Conservation (phyloP, 2,329 filamentous ascomycete genomes). For the Colletotrichum viniferum region DNA sequence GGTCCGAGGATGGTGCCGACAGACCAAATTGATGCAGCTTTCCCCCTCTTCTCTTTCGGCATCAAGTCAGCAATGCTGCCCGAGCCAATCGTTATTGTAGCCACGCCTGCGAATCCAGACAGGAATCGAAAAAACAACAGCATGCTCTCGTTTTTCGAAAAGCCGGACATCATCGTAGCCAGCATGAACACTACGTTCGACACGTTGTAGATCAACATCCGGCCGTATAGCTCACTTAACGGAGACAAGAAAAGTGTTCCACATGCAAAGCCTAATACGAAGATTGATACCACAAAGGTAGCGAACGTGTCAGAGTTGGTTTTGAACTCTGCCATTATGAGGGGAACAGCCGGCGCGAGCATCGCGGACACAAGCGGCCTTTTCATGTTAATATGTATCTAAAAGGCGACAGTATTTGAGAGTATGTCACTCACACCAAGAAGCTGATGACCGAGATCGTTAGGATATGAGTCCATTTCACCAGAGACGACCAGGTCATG, state of each 20-base stretch:
- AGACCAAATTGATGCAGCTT: conserved; percentile 43
- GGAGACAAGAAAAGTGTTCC: conserved; percentile 48
- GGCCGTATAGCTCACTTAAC: conserved; percentile 44
- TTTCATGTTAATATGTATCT: neutral
- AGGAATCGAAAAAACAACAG: conserved; percentile 66
- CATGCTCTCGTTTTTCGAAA: conserved; percentile 50
- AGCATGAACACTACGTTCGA: conserved; percentile 35
- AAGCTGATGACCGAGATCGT: conserved; percentile 50
- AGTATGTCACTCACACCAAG: conserved; percentile 35
- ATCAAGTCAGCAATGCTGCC: conserved; percentile 4
- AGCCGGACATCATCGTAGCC: conserved; percentile 51
- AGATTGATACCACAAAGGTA: conserved; percentile 65
- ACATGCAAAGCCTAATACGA: conserved; percentile 40
- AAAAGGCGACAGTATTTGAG: conserved; percentile 46
- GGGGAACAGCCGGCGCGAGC: conserved; percentile 70
- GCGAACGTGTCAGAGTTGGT: conserved; percentile 55
- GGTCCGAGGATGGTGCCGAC: conserved; percentile 47
- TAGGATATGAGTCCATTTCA: conserved; percentile 46
- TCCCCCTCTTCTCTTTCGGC: conserved; percentile 34
- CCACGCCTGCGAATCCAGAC: conserved; percentile 65
- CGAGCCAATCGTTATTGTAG: conserved; percentile 56
- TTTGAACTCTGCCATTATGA: conserved; percentile 66
- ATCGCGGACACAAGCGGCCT: conserved; percentile 44
- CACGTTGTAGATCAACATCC: conserved; percentile 39
- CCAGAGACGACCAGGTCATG: conserved; percentile 50